Conservation (phyloP, 192 early-diverging fungal species). For the Jimgerdemannia flammicorona region DNA sequence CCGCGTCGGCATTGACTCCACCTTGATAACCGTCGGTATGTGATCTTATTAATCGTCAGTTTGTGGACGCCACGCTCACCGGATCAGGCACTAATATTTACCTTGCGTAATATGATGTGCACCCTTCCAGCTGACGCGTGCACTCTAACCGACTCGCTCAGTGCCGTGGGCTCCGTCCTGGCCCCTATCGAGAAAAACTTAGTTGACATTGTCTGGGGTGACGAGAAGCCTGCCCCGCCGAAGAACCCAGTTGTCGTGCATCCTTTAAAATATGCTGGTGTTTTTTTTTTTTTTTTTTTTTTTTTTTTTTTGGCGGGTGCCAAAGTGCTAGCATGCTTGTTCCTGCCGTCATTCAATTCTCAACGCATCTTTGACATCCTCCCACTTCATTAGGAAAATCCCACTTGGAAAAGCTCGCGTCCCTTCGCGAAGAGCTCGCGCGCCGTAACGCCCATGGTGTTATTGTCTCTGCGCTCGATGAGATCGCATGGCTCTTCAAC, state of each 20-base stretch:
- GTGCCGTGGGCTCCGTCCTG: conserved; percentile 54
- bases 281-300: too few species aligned
- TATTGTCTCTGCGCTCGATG: conserved; percentile 87
- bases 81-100: too few species aligned
- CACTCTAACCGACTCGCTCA: conserved; percentile 13
- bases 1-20: conserved; percentile 93
- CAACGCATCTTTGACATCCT: neutral
- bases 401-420: conserved; percentile 64
- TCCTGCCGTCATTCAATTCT: neutral
- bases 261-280: conserved; percentile 68
- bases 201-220: conserved; percentile 82
- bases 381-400: conserved; percentile 18
- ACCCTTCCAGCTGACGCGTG: conserved; percentile 22
- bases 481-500: conserved; percentile 97
- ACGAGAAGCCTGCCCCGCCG: conserved; percentile 70
- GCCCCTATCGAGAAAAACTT: conserved; percentile 76
- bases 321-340: neutral
- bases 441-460: conserved; percentile 64
- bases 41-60: neutral
- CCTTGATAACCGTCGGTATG: conserved; percentile 72
- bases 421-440: conserved; percentile 62
- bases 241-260: conserved; percentile 60
- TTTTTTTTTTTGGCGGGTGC: too few species aligned
- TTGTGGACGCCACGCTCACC: neutral
- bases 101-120: neutral